phyloP scores from a whole-genome alignment of 2,329 filamentous ascomycete genomes.

The Dactylellina leptospora region DNA sequence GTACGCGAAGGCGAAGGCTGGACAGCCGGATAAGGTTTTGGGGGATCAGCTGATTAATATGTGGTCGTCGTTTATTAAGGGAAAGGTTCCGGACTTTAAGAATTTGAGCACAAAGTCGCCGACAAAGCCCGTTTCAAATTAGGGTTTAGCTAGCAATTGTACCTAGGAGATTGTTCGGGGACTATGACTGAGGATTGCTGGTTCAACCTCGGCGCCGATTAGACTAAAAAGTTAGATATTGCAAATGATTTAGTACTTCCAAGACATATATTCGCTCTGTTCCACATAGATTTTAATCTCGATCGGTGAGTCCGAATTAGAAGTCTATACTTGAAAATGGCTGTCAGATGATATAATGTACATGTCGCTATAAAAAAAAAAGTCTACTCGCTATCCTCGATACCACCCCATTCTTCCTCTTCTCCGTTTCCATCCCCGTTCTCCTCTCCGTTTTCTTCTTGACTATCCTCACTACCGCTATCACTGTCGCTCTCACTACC shows the following conservation, averaged over 20 bases:
- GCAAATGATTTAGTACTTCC: too few relatives aligned
- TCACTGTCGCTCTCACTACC: conserved; percentile 21
- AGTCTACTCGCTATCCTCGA: conserved; percentile 11
- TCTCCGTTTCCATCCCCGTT: conserved; percentile 15
- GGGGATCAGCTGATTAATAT: conserved; percentile 14
- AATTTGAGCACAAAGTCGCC: neutral
- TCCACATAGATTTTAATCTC: too few relatives aligned
- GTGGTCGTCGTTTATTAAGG: neutral
- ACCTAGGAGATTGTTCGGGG: too few relatives aligned
- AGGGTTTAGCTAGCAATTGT: too few relatives aligned
- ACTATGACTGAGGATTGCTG: too few relatives aligned
- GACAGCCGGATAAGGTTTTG: neutral
- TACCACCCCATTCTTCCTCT: conserved; percentile 42
- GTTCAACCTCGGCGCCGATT: too few relatives aligned
- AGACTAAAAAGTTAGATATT: too few relatives aligned
- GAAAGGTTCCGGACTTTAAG: conserved; percentile 2
- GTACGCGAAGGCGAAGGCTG: neutral
- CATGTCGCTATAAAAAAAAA: neutral
- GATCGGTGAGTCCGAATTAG: too few relatives aligned
- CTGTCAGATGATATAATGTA: too few relatives aligned
- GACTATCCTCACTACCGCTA: conserved; percentile 15
- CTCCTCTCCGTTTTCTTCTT: conserved; percentile 30
- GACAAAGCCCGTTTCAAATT: too few relatives aligned
- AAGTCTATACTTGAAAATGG: too few relatives aligned
- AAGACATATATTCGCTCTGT: too few relatives aligned